Conservation (phyloP, 176 grass and related monocot genomes). For the Raddia distichophylla region DNA sequence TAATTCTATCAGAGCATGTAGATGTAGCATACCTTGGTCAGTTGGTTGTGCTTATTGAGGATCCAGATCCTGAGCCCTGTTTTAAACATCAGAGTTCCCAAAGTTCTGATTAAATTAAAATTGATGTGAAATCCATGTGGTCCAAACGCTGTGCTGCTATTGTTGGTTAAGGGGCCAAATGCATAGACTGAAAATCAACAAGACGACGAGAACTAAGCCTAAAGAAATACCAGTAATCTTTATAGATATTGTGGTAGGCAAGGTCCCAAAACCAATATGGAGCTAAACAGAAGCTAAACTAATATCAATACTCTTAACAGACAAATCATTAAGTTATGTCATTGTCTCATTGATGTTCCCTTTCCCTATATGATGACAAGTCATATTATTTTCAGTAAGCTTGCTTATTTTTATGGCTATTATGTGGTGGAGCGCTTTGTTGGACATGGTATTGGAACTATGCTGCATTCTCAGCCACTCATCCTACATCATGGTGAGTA, state of each 20-base stretch:
- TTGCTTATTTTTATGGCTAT: slow-evolving; percentile 78
- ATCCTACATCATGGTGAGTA: slow-evolving; percentile 84
- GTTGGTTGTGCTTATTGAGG: neutral
- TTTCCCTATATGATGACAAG: neutral
- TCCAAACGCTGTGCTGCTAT: neutral
- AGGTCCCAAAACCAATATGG: neutral
- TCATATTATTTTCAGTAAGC: slow-evolving; percentile 64
- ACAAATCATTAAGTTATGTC: neutral
- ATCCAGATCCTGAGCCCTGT: neutral
- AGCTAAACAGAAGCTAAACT: slow-evolving; percentile 6
- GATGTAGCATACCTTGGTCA: neutral
- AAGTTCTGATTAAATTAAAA: neutral
- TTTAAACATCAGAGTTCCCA: neutral
- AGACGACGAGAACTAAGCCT: neutral
- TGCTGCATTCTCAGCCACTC: slow-evolving; percentile 86
- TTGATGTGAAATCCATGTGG: neutral
- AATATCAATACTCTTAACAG: neutral
- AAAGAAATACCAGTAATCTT: neutral
- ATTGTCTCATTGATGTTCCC: neutral
- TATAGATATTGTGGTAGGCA: neutral
- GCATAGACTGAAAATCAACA: neutral
- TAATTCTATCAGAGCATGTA: neutral
- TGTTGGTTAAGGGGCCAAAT: neutral
- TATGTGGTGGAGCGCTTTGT: slow-evolving; percentile 88
- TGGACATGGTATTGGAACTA: slow-evolving; percentile 87